Evolutionary conservation across 177 flowering plant genomes (phyloP).

Genomic region (Telopea speciosissima): DNA sequence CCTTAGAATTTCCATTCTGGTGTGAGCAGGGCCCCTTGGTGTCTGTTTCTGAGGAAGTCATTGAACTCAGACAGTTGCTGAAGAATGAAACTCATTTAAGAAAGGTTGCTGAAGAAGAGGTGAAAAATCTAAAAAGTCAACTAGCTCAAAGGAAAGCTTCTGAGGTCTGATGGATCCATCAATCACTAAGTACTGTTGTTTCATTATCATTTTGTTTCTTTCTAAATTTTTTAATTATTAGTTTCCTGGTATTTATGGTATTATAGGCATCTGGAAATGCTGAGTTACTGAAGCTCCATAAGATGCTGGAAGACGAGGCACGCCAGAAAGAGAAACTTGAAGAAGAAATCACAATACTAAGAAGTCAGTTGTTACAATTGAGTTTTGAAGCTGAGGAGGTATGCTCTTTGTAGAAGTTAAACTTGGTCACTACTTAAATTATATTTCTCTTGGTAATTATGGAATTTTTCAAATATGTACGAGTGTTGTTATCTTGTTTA

Average conservation of each 20-base stretch:
- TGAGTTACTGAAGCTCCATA: slow-evolving; percentile 64
- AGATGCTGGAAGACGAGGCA: slow-evolving; percentile 72
- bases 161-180: slow-evolving; percentile 46
- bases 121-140: slow-evolving; percentile 54
- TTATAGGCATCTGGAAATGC: slow-evolving; percentile 58
- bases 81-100: slow-evolving; percentile 51
- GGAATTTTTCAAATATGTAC: not conserved
- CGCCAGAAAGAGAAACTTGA: slow-evolving; percentile 66
- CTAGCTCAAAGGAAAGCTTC: slow-evolving; percentile 51
- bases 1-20: slow-evolving; percentile 1
- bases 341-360: slow-evolving; percentile 66
- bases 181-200: not conserved
- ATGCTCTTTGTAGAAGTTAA: slow-evolving; percentile 5
- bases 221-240: not conserved
- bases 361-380: slow-evolving; percentile 66
- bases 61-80: slow-evolving; percentile 53
- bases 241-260: slow-evolving; percentile 5
- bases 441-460: not conserved
- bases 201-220: not conserved
- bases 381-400: slow-evolving; percentile 96
- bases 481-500: not conserved
- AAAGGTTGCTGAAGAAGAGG: slow-evolving; percentile 74
- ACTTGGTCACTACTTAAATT: not conserved
- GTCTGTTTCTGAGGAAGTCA: slow-evolving; percentile 37
- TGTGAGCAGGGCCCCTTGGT: slow-evolving; percentile 23